Base-by-base conservation (phyloP, 345 rosid genomes). In the Populus nigra region DNA sequence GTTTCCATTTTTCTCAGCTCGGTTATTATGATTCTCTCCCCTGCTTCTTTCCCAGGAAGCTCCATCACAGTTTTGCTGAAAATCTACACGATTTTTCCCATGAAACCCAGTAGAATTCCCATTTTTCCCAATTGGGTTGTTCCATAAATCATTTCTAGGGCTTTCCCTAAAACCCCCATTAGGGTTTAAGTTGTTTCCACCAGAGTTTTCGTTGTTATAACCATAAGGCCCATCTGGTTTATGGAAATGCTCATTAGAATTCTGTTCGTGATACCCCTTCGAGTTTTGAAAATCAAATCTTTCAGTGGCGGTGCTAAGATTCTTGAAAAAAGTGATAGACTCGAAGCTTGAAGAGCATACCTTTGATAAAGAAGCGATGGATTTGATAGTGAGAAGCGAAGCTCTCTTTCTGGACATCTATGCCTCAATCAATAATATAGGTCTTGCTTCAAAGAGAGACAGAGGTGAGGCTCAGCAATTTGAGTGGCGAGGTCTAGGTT, bases 301-400 rank as follows among this genome's bases (percentile, higher is more conserved):
- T 86, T 89, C 82, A 25, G 88, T 78, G 8, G 89, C 90, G 3
- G 91, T 89, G 84, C 78, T 78, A 77, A 87, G 72, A 78, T 80
- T 55, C 71, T 76, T 83, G 69, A 82, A 68, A 15, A 81, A 29
- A 69, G 69, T 75, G 82, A 76, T 5, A 5, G 86, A 76, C 75
- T 72, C 61, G 73, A 77, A 81, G 31, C 39, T 72, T 0, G 85
- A 75, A 71, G 73, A 68, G 77, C 83, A 55, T 85, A 85, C 86
- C 85, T 71, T 79, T 43, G 82, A 72, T 31, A 85, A 33, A 61
- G 84, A 72, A 10, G 82, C 1, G 50, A 82, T 69, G 49, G 83
- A 85, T 12, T 74, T 83, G 72, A 77, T 71, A 27, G 86, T 80
- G 49, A 74, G 78, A 16, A 84, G 61, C 5, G 81, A 69, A 16